Percentiles rank a stretch among this genome's conserved stretches.
Evolutionary conservation across 2,329 filamentous ascomycete genomes (phyloP).

Genomic region (Tolypocladium sp.): DNA sequence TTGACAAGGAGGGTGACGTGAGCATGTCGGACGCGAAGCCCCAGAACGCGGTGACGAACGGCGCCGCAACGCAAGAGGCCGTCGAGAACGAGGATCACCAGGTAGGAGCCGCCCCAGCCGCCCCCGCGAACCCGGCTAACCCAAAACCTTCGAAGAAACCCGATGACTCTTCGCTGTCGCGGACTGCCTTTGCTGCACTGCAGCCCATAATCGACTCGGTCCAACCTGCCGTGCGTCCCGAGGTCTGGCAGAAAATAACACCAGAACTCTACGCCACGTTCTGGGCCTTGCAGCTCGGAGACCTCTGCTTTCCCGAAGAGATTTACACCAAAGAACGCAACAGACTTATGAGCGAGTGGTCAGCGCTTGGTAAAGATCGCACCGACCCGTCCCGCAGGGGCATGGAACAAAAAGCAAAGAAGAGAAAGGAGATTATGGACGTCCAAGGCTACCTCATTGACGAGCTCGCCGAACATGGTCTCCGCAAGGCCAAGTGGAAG

Average conservation of each 20-base stretch:
- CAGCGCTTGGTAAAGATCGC: slow-evolving; percentile 60
- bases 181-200: slow-evolving; percentile 32
- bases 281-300: slow-evolving; percentile 80
- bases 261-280: slow-evolving; percentile 82
- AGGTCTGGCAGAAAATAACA: slow-evolving; percentile 61
- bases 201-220: slow-evolving; percentile 66
- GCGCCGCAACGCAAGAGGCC: slow-evolving; percentile 15
- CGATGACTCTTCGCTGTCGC: slow-evolving; percentile 22
- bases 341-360: slow-evolving; percentile 56
- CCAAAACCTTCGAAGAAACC: slow-evolving; percentile 17
- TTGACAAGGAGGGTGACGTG: slow-evolving; percentile 50
- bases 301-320: slow-evolving; percentile 66
- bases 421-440: slow-evolving; percentile 60
- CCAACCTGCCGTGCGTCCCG: slow-evolving; percentile 47
- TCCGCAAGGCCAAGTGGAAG: slow-evolving; percentile 57
- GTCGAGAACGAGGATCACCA: slow-evolving; percentile 23
- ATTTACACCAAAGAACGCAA: slow-evolving; percentile 72
- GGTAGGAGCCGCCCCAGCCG: slow-evolving; percentile 13
- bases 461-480: slow-evolving; percentile 63
- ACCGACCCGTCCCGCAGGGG: slow-evolving; percentile 62
- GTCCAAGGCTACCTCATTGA: slow-evolving; percentile 60
- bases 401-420: slow-evolving; percentile 52
- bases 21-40: slow-evolving; percentile 33
- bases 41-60: slow-evolving; percentile 15
- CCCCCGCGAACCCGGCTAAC: slow-evolving; percentile 13